A percentile compares a stretch with the other conserved stretches of the same genome.
These are phyloP conservation scores for Lodderomyces margitis DNA, from an alignment of 1,139 yeast species.

Conservation along the genomic window DNA sequence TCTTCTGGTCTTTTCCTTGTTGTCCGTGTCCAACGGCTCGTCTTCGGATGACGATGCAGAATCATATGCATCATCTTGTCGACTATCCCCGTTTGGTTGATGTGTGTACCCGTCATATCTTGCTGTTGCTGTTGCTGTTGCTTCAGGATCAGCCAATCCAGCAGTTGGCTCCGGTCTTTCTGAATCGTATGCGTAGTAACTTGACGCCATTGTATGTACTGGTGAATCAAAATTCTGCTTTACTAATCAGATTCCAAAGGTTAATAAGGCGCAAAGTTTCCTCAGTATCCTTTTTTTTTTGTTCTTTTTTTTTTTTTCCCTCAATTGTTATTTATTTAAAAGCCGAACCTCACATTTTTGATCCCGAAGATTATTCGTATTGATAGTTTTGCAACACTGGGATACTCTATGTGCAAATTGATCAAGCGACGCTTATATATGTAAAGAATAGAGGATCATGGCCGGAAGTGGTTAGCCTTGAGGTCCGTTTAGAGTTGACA, in stretches of 20 bases:
- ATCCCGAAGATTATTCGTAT: too few species aligned
- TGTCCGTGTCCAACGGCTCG: constrained; percentile 18
- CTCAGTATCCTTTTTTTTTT: background rate
- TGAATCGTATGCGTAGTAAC: constrained; percentile 1
- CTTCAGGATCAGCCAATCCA: constrained; percentile 5
- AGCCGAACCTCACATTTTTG: background rate
- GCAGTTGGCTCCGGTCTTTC: constrained; percentile 3
- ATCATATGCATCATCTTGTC: constrained; percentile 11
- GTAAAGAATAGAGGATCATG: too few species aligned
- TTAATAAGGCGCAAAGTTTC: background rate
- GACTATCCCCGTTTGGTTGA: constrained; percentile 1
- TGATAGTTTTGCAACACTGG: too few species aligned
- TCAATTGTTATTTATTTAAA: background rate
- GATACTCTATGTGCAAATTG: too few species aligned
- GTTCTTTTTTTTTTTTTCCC: background rate
- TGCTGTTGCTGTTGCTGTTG: background rate
- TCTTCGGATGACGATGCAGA: constrained; percentile 22
- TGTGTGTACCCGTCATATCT: background rate
- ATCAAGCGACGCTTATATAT: too few species aligned
- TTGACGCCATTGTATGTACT: background rate
- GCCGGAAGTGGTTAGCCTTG: too few species aligned
- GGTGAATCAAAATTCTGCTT: background rate
- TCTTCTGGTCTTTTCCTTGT: constrained; percentile 44
- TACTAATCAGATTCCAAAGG: too few species aligned
- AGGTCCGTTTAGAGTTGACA: too few species aligned